Conservation (phyloP, 2,329 filamentous ascomycete species). For the Botrytis byssoidea region DNA sequence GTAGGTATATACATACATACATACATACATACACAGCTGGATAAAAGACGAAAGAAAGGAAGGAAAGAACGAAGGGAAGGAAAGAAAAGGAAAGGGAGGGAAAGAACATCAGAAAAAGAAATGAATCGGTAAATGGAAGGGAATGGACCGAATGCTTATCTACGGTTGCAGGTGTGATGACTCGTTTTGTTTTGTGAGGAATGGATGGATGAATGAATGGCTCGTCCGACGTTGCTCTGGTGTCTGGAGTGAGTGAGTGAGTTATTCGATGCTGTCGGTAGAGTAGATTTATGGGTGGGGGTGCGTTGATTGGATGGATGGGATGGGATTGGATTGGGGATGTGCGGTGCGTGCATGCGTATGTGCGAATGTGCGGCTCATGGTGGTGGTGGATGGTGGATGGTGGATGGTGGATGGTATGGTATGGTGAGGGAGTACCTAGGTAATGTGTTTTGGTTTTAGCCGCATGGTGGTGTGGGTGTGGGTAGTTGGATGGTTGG, state of each 20-base stretch:
- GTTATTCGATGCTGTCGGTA: neutral
- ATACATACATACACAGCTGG: neutral
- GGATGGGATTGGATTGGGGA: neutral
- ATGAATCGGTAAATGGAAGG: conserved; percentile 12
- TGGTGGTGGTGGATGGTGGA: neutral
- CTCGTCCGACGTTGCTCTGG: neutral
- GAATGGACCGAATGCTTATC: conserved; percentile 13
- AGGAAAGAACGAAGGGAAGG: neutral
- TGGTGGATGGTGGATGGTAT: too few relatives aligned
- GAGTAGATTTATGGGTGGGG: neutral
- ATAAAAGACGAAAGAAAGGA: neutral
- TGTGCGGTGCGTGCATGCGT: neutral
- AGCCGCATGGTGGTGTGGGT: conserved; percentile 4
- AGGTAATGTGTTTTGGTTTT: neutral
- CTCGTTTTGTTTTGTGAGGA: conserved; percentile 1
- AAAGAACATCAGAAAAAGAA: neutral
- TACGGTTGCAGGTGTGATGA: conserved; percentile 14
- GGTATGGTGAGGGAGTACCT: too few relatives aligned
- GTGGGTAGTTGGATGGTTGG: too few relatives aligned
- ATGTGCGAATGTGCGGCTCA: conserved; percentile 6
- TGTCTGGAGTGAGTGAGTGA: neutral
- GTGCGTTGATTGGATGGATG: neutral
- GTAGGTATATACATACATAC: neutral
- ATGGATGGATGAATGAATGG: neutral
- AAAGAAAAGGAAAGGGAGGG: too few relatives aligned